These are phyloP conservation scores for Leccinum fallax DNA, from an alignment of 1,284 basidiomycete species.

Conservation along the genomic window DNA sequence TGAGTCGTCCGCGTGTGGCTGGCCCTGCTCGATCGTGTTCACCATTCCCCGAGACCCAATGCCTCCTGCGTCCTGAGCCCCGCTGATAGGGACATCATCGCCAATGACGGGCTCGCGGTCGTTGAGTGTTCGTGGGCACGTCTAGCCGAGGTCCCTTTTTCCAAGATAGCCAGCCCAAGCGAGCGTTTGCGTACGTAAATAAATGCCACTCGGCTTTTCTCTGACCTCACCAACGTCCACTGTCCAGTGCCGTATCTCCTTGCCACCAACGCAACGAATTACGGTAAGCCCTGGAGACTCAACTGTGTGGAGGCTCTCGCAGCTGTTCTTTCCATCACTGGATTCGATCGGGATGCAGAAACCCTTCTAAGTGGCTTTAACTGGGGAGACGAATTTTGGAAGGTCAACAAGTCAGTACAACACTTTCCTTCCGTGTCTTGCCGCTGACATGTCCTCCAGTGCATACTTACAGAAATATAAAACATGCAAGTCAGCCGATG, in stretches of 20 bases:
- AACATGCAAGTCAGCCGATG: slow-evolving; percentile 65
- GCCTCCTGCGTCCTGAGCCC: slow-evolving; percentile 72
- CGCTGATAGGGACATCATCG: slow-evolving; percentile 58
- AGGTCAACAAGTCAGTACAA: slow-evolving; percentile 69
- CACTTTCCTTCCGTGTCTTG: background rate
- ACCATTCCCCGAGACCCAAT: slow-evolving; percentile 66
- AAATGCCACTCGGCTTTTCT: background rate
- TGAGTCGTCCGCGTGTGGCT: slow-evolving; percentile 43
- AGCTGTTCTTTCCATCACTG: slow-evolving; percentile 90
- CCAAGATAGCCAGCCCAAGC: slow-evolving; percentile 90
- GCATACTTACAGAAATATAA: slow-evolving; percentile 72
- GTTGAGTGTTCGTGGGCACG: slow-evolving; percentile 98
- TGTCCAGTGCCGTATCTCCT: slow-evolving; percentile 85
- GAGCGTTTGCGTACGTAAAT: slow-evolving; percentile 79
- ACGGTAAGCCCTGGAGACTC: slow-evolving; percentile 90
- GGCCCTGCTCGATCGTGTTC: background rate
- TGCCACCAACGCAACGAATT: slow-evolving; percentile 93
- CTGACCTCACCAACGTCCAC: slow-evolving; percentile 1
- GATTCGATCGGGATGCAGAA: slow-evolving; percentile 81
- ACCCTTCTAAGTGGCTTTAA: slow-evolving; percentile 77
- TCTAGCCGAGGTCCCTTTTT: slow-evolving; percentile 91
- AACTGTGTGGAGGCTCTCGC: slow-evolving; percentile 94
- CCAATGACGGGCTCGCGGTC: slow-evolving; percentile 83
- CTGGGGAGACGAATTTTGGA: slow-evolving; percentile 86
- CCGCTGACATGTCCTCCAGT: slow-evolving; percentile 35